phyloP scores from a whole-genome alignment of 2,329 filamentous ascomycete species.

The Arthrobotrys conoides region DNA sequence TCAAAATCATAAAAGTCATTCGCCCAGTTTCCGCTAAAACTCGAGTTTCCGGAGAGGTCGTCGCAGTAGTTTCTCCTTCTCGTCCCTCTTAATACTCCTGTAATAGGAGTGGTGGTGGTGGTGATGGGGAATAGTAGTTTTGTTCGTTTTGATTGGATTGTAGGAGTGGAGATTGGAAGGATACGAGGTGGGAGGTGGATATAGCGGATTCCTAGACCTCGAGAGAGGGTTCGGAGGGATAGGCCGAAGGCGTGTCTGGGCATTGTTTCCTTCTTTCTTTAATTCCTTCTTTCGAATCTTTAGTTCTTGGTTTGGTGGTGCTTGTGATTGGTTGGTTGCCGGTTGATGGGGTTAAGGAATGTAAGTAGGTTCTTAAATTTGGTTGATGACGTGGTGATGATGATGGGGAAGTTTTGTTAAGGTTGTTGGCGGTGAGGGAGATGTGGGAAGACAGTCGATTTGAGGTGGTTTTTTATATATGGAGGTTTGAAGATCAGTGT shows the following conservation, averaged over 20 bases:
- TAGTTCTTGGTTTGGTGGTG: not conserved
- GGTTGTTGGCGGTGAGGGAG: not conserved
- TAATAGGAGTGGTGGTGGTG: not conserved
- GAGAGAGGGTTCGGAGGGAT: constrained; percentile 16
- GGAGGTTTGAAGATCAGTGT: not conserved
- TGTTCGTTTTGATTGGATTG: not conserved
- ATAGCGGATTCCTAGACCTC: constrained; percentile 11
- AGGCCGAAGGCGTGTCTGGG: constrained; percentile 18
- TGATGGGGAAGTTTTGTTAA: not conserved
- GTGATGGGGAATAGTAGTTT: not conserved
- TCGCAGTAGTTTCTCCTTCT: constrained; percentile 17
- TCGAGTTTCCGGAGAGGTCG: constrained; percentile 17
- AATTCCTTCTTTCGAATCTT: too few relatives aligned
- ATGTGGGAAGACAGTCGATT: not conserved
- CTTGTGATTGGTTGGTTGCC: not conserved
- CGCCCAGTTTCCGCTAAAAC: constrained; percentile 15
- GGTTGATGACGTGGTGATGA: not conserved
- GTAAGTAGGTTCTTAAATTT: not conserved
- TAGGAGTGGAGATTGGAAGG: constrained; percentile 10
- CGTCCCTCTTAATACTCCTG: not conserved
- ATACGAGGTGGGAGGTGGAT: constrained; percentile 40
- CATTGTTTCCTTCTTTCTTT: not conserved
- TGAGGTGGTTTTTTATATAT: not conserved
- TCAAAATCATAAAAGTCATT: not conserved
- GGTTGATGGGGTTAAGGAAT: not conserved